Conservation (phyloP, 2,329 filamentous ascomycete species). For the Ophiostoma fasciatum region DNA sequence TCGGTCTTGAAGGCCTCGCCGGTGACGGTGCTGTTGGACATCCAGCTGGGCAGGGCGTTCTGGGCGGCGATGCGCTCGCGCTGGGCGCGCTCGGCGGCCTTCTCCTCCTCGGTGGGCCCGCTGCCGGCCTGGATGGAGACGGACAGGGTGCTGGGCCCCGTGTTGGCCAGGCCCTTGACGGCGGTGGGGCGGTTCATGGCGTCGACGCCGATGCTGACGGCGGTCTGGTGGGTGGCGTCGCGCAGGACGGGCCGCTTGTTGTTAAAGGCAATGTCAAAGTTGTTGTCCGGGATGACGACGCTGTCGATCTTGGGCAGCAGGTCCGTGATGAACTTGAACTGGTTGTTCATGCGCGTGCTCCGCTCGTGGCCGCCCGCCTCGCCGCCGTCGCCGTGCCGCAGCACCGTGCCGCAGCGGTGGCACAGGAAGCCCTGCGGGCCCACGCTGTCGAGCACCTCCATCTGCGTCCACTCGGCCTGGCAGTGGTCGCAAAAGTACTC, state of each 20-base stretch:
- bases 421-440: constrained; percentile 65
- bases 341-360: constrained; percentile 59
- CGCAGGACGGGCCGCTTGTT: constrained; percentile 49
- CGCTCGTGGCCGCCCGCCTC: constrained; percentile 58
- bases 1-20: constrained; percentile 42
- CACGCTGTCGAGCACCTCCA: constrained; percentile 73
- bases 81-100: constrained; percentile 46
- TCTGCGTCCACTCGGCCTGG: constrained; percentile 70
- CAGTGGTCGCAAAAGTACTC: constrained; percentile 79
- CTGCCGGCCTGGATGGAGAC: constrained; percentile 54
- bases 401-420: constrained; percentile 54
- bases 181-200: constrained; percentile 44
- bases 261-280: constrained; percentile 53
- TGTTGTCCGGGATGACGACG: constrained; percentile 58
- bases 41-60: constrained; percentile 58
- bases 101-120: constrained; percentile 51
- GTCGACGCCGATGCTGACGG: constrained; percentile 43
- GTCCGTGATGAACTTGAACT: constrained; percentile 65
- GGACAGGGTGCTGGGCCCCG: constrained; percentile 52
- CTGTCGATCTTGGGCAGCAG: constrained; percentile 63
- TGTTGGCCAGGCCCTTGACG: constrained; percentile 53
- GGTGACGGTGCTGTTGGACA: constrained; percentile 54
- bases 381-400: constrained; percentile 52
- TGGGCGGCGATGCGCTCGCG: constrained; percentile 52
- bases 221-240: constrained; percentile 51